These are phyloP conservation scores for Botrytis aclada DNA, from an alignment of 2,329 filamentous ascomycete genomes.

Conservation along the genomic window DNA sequence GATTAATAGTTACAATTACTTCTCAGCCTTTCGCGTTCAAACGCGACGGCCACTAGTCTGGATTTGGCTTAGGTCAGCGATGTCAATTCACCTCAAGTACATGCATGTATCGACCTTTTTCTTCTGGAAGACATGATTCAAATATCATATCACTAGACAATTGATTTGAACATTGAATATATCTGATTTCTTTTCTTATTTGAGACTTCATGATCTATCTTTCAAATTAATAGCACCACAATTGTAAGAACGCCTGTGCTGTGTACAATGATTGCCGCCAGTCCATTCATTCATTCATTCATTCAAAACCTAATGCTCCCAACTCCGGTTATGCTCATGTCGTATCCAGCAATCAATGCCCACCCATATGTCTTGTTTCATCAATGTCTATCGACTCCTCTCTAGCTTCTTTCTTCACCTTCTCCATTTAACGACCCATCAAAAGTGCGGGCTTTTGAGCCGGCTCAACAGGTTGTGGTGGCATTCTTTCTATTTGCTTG, in stretches of 20 bases:
- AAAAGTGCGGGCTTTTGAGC: conserved; percentile 39
- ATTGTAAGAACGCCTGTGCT: conserved; percentile 16
- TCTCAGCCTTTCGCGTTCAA: not conserved
- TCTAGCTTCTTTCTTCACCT: not conserved
- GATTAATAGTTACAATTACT: not conserved
- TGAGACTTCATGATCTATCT: conserved; percentile 2
- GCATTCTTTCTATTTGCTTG: conserved; percentile 80
- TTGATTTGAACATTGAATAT: not conserved
- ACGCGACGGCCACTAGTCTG: conserved; percentile 3
- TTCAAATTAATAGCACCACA: not conserved
- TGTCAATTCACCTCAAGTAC: not conserved
- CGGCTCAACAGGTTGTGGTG: conserved; percentile 51
- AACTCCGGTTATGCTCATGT: conserved; percentile 20
- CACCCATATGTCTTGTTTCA: conserved; percentile 14
- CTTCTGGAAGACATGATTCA: not conserved
- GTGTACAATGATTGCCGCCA: conserved; percentile 15
- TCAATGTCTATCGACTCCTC: conserved; percentile 21
- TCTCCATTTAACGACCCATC: conserved; percentile 30
- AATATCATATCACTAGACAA: not conserved
- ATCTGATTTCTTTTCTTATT: not conserved
- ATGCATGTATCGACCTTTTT: not conserved
- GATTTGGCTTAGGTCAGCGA: conserved; percentile 1
- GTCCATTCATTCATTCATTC: not conserved
- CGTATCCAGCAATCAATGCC: conserved; percentile 18
- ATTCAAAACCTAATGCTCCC: conserved; percentile 20